A percentile compares a stretch with the other conserved stretches of the same genome.
phyloP scores from a whole-genome alignment of 2,329 filamentous ascomycete species.

The Simplicillium aogashimaense region DNA sequence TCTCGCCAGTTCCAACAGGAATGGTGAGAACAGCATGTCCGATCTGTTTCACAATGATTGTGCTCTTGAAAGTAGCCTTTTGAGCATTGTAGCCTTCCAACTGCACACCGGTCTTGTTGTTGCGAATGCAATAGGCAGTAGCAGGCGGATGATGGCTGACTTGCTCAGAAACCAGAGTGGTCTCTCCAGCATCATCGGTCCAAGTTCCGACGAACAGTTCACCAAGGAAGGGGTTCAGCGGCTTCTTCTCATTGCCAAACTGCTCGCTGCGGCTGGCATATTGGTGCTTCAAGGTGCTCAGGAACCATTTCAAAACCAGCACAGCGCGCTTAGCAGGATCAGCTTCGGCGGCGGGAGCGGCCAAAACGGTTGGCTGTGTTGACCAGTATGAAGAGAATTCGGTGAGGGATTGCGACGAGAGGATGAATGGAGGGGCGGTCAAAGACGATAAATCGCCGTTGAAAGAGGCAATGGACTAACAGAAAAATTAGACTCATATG shows the following conservation, averaged over 20 bases:
- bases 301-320: slow-evolving; percentile 91
- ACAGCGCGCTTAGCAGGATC: slow-evolving; percentile 76
- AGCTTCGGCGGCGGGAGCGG: slow-evolving; percentile 69
- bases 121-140: slow-evolving; percentile 88
- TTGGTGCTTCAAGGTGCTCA: slow-evolving; percentile 86
- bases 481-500: neutral
- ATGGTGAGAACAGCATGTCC: slow-evolving; percentile 79
- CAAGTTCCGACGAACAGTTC: slow-evolving; percentile 91
- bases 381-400: slow-evolving; percentile 81
- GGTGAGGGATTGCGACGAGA: slow-evolving; percentile 67
- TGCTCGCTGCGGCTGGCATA: slow-evolving; percentile 65
- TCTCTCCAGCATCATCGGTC: slow-evolving; percentile 73
- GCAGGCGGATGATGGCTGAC: slow-evolving; percentile 91
- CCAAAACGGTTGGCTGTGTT: slow-evolving; percentile 67
- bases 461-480: slow-evolving; percentile 66
- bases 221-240: slow-evolving; percentile 89
- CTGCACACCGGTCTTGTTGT: slow-evolving; percentile 69
- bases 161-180: slow-evolving; percentile 85
- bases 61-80: slow-evolving; percentile 87
- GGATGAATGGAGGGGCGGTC: slow-evolving; percentile 74
- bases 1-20: slow-evolving; percentile 28
- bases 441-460: slow-evolving; percentile 73
- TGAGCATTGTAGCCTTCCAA: slow-evolving; percentile 90
- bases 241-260: slow-evolving; percentile 91
- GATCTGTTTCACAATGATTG: slow-evolving; percentile 91